Percentiles rank a stretch among this genome's conserved stretches.
Evolutionary conservation across 2,329 filamentous ascomycete genomes (phyloP).

Genomic region (Sclerotinia subarctica): DNA sequence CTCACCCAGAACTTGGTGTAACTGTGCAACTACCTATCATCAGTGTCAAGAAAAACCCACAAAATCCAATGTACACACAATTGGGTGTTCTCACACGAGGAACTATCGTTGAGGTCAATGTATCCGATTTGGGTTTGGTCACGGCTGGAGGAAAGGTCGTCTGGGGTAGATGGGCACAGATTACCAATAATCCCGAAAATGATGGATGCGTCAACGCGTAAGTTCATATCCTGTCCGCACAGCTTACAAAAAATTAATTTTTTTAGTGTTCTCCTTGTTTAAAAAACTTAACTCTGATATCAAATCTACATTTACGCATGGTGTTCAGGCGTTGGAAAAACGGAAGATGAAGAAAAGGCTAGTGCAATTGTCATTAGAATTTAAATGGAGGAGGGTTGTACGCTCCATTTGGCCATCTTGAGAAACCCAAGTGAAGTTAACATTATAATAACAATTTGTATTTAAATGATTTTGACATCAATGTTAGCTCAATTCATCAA

Average conservation of each 20-base stretch:
- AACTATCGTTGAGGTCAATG: slow-evolving; percentile 86
- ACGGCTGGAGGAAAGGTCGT: slow-evolving; percentile 91
- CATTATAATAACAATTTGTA: slow-evolving; percentile 13
- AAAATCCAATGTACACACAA: slow-evolving; percentile 88
- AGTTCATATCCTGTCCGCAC: slow-evolving; percentile 4
- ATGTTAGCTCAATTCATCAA: neutral
- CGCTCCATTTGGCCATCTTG: neutral
- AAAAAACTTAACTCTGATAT: slow-evolving; percentile 17
- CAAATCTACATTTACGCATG: slow-evolving; percentile 18
- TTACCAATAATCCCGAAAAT: slow-evolving; percentile 44
- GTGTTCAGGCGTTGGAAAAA: slow-evolving; percentile 23
- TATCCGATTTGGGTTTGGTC: slow-evolving; percentile 84
- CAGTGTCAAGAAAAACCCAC: slow-evolving; percentile 77
- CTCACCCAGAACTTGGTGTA: slow-evolving; percentile 73
- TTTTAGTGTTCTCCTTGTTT: slow-evolving; percentile 31
- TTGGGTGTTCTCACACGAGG: slow-evolving; percentile 86
- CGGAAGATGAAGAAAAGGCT: slow-evolving; percentile 5
- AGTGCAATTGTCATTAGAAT: neutral
- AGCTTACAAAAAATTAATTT: neutral
- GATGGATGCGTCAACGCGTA: slow-evolving; percentile 31
- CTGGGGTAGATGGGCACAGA: slow-evolving; percentile 82
- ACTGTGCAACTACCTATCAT: slow-evolving; percentile 83
- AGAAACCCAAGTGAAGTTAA: slow-evolving; percentile 1
- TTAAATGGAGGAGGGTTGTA: neutral
- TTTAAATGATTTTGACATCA: neutral